Evolutionary conservation across 139 green algal species (phyloP).

Genomic region (Haematococcus lacustris): DNA sequence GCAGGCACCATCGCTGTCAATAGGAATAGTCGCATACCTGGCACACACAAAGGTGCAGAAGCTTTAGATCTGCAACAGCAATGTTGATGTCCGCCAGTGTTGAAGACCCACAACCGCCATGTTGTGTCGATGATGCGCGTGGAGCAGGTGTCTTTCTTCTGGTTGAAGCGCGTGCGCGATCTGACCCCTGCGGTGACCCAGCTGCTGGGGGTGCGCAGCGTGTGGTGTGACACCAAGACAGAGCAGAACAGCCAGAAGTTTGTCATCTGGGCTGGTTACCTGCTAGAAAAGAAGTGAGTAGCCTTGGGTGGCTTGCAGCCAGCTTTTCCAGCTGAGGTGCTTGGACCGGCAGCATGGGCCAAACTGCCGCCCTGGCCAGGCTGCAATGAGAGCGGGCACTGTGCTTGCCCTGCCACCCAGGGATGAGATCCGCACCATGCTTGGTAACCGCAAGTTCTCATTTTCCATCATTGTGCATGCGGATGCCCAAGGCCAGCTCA

Average conservation of each 20-base stretch:
- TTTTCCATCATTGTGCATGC: constrained; percentile 77
- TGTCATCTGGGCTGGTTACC: constrained; percentile 77
- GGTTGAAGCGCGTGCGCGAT: constrained; percentile 58
- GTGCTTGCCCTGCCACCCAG: too few relatives aligned
- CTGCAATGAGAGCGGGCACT: too few relatives aligned
- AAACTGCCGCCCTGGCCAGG: too few relatives aligned
- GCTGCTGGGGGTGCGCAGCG: constrained; percentile 68
- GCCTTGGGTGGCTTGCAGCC: not conserved
- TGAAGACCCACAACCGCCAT: too few relatives aligned
- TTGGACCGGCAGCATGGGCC: too few relatives aligned
- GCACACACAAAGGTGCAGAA: not conserved
- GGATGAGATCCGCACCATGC: constrained; percentile 17
- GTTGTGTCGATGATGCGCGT: not conserved
- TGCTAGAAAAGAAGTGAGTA: constrained; percentile 59
- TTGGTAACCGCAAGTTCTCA: constrained; percentile 43
- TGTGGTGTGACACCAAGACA: constrained; percentile 73
- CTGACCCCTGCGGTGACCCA: constrained; percentile 47
- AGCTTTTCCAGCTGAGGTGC: too few relatives aligned
- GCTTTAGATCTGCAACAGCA: not conserved
- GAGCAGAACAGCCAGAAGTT: constrained; percentile 73
- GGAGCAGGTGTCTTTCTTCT: constrained; percentile 44
- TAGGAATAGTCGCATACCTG: too few relatives aligned
- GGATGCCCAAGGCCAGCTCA: constrained; percentile 53
- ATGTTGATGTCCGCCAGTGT: not conserved
- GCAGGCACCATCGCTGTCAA: too few relatives aligned